Evolutionary conservation across 306 rosid genomes (phyloP), one percentile per base, ranked within the genome.

Genomic region (Alnus glutinosa): DNA sequence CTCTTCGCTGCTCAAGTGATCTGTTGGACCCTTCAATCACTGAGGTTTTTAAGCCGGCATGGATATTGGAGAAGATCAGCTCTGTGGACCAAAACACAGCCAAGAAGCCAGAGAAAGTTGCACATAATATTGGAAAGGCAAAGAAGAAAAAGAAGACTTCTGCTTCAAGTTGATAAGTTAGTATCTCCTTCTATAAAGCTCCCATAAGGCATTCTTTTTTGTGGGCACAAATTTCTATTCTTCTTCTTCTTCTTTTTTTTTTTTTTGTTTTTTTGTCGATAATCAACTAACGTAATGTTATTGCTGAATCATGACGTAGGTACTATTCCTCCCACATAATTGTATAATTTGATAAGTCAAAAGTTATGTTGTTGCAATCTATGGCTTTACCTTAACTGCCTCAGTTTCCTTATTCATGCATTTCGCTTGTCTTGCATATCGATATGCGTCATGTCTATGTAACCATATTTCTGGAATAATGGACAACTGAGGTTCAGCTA

Each of bases 21-120:
- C 79, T 89, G 78, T 83, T 94, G 76, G 97, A 94, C 79, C 90
- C 98, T 77, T 89, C 97, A 55, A 83, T 86, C 82, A 94, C 96
- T 3, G 62, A 82, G 87, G 92, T 92, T 78, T 91, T 82, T 79
- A 85, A 79, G 84, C 93, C 92, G 68, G 81, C n/a, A 23, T 77
- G 75, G 51, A 90, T 79, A 79, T 79, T 78, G 70, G 88, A 87
- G 75, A 85, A 82, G 52, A 48, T 59, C 78, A 80, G 63, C 66
- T 71, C 75, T 71, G 82, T 39, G 52, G 92, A 81, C 14, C 50
- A 71, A 85, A 55, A 82, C 71, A 51, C 18, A 12, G 77, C 68
- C 39, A 87, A 84, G 82, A 70, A 80, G 73, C 75, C 74, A 39
- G 71, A 39, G 36, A 73, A 79, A 83, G 74, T 75, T 75, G 46